Evolutionary conservation across 2,329 filamentous ascomycete species (phyloP).

Genomic region (Stagonosporopsis tanaceti): DNA sequence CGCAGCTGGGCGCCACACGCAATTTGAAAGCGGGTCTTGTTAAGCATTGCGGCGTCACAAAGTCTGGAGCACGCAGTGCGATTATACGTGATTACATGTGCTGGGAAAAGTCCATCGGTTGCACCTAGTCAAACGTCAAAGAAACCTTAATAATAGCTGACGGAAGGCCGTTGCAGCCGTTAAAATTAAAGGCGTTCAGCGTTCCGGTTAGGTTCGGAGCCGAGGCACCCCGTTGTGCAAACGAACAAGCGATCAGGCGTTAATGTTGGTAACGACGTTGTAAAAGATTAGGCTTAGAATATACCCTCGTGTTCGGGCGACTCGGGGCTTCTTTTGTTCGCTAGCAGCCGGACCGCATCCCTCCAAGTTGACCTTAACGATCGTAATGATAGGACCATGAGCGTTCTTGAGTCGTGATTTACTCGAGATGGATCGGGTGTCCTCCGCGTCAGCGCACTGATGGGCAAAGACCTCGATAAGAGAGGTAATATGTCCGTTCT

Average conservation of each 20-base stretch:
- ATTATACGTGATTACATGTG: conserved; percentile 1
- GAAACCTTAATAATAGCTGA: conserved; percentile 21
- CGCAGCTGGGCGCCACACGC: conserved; percentile 7
- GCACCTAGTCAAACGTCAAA: conserved; percentile 30
- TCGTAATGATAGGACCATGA: conserved; percentile 22
- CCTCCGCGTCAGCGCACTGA: conserved; percentile 7
- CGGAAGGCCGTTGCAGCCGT: conserved; percentile 19
- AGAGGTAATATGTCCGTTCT: conserved; percentile 20
- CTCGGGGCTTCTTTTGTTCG: conserved; percentile 28
- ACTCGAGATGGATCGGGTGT: conserved; percentile 20
- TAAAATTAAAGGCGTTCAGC: conserved; percentile 29
- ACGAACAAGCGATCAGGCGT: conserved; percentile 5
- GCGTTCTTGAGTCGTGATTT: conserved; percentile 24
- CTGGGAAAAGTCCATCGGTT: conserved; percentile 28
- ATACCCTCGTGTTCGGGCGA: conserved; percentile 21
- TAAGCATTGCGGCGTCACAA: conserved; percentile 1
- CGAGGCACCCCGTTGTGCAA: conserved; percentile 6
- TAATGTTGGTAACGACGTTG: conserved; percentile 1
- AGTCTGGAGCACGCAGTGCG: conserved; percentile 11
- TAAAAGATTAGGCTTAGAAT: conserved; percentile 2
- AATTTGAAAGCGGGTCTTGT: conserved; percentile 8
- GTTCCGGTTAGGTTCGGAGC: conserved; percentile 14
- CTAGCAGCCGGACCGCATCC: conserved; percentile 28
- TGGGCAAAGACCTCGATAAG: conserved; percentile 11
- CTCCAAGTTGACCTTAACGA: conserved; percentile 18